Evolutionary conservation across 1,139 yeast species (phyloP).

Genomic region (Debaryomyces robertsiae): DNA sequence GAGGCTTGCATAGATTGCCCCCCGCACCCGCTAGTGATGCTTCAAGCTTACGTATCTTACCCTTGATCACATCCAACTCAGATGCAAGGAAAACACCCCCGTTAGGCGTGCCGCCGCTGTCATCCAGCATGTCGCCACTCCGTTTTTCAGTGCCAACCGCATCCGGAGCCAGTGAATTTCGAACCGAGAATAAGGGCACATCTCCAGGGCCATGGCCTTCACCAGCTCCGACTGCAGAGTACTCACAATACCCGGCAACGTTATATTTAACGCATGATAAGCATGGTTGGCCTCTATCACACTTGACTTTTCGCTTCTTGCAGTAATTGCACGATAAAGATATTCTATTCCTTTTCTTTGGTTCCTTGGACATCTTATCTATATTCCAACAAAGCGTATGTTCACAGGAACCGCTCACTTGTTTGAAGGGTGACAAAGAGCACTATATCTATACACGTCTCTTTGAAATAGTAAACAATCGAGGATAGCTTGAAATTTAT

Average conservation of each 20-base stretch:
- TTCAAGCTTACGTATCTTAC: conserved; percentile 46
- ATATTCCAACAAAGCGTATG: not conserved
- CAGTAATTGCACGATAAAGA: conserved; percentile 43
- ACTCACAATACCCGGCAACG: conserved; percentile 31
- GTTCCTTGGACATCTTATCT: not conserved
- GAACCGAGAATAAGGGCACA: conserved; percentile 20
- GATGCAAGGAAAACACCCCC: conserved; percentile 9
- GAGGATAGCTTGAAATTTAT: too few relatives aligned
- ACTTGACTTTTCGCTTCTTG: conserved; percentile 43
- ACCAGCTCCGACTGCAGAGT: conserved; percentile 12
- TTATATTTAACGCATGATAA: conserved; percentile 32
- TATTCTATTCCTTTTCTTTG: conserved; percentile 29
- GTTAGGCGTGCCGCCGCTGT: not conserved
- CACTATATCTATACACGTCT: too few relatives aligned
- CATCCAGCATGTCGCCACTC: not conserved
- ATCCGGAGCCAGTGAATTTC: conserved; percentile 1
- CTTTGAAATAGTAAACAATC: too few relatives aligned
- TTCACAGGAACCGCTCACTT: too few relatives aligned
- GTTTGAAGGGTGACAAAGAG: too few relatives aligned
- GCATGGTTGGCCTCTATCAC: conserved; percentile 35
- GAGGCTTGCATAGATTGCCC: conserved; percentile 10
- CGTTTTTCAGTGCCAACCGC: not conserved
- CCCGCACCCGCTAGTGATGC: conserved; percentile 39
- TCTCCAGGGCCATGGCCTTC: conserved; percentile 3
- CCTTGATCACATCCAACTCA: conserved; percentile 35